Evolutionary conservation across 306 rosid species (phyloP).

Genomic region (Hylodesmum podocarpum): DNA sequence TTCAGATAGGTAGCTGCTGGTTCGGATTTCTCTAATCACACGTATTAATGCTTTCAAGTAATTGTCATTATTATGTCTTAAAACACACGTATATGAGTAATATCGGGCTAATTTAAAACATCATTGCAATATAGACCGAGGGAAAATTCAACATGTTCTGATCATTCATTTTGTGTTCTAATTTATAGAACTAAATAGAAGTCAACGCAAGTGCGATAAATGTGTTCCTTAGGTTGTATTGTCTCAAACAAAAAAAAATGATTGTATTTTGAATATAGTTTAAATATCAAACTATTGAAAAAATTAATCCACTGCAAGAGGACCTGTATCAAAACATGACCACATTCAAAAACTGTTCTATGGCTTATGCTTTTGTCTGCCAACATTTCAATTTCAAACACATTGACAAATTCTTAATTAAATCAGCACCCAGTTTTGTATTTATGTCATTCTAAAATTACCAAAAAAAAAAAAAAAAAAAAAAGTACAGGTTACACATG

Average conservation of each 20-base stretch:
- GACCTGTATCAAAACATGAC: background rate
- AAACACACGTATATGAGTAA: no score
- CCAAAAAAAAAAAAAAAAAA: background rate
- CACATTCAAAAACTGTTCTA: background rate
- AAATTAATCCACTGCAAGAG: conserved; percentile 24
- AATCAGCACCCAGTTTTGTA: conserved; percentile 9
- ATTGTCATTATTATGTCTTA: no score
- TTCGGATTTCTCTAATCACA: no score
- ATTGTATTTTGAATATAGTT: background rate
- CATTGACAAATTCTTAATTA: background rate
- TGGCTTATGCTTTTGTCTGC: background rate
- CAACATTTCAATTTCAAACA: conserved; percentile 13
- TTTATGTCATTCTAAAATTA: background rate
- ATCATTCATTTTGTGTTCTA: background rate
- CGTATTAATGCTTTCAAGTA: no score
- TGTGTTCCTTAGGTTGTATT: background rate
- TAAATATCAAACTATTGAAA: background rate
- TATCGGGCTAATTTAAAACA: no score
- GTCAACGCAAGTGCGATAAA: conserved; percentile 16
- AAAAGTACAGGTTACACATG: background rate
- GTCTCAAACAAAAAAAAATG: no score
- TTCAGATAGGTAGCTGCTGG: no score
- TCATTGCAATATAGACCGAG: background rate
- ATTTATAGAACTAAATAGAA: background rate
- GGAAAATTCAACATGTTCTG: background rate